Conservation (phyloP, 1,139 yeast genomes). For the Hanseniaspora uvarum region DNA sequence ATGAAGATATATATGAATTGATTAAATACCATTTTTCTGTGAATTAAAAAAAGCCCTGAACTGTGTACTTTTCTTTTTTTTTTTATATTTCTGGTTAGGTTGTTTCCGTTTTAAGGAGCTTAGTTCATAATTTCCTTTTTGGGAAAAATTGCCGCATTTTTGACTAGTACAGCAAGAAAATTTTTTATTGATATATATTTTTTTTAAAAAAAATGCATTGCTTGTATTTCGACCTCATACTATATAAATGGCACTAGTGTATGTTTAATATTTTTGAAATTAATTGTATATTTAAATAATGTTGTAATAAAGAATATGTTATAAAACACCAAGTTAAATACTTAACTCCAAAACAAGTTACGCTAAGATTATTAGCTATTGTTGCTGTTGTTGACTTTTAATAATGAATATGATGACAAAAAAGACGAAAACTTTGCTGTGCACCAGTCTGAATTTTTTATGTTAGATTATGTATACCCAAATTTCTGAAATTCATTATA, state of each 20-base stretch:
- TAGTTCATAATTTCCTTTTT: not conserved
- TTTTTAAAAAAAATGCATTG: too few relatives aligned
- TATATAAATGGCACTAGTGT: not conserved
- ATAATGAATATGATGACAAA: constrained; percentile 17
- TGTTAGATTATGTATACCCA: constrained; percentile 18
- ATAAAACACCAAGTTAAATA: not conserved
- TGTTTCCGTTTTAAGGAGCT: not conserved
- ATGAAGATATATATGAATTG: not conserved
- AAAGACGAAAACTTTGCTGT: constrained; percentile 17
- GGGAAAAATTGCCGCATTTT: not conserved
- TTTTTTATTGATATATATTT: not conserved
- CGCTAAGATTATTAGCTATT: not conserved
- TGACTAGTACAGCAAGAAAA: not conserved
- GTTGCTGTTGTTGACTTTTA: constrained; percentile 14
- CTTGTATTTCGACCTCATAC: too few relatives aligned
- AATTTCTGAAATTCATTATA: constrained; percentile 16
- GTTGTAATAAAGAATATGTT: not conserved
- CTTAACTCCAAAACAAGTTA: not conserved
- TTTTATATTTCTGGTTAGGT: not conserved
- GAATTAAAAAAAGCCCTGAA: not conserved
- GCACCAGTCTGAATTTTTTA: constrained; percentile 17
- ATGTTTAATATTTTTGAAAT: too few relatives aligned
- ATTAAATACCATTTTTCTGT: not conserved
- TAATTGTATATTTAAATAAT: too few relatives aligned
- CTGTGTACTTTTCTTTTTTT: constrained; percentile 2